These are phyloP conservation scores for Trichoderma harzianum DNA, from an alignment of 2,329 filamentous ascomycete species.

Conservation along the genomic window DNA sequence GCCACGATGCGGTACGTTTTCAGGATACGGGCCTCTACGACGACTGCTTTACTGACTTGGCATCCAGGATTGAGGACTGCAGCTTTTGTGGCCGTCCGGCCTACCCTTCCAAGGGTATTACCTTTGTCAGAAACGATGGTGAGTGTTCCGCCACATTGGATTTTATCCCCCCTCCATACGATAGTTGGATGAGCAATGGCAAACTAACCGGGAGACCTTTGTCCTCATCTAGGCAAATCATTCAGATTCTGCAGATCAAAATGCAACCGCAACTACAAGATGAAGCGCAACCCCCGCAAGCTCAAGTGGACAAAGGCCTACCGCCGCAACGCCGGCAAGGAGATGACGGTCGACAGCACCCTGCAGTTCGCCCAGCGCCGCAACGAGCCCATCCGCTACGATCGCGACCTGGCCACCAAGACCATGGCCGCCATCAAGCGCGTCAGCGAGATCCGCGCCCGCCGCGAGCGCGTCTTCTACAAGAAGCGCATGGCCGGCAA, in stretches of 20 bases:
- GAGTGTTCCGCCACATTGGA: conserved; percentile 21
- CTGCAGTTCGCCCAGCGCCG: conserved; percentile 88
- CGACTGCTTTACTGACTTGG: not conserved
- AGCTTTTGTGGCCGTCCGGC: conserved; percentile 48
- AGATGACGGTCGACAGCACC: conserved; percentile 89
- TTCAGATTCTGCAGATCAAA: conserved; percentile 60
- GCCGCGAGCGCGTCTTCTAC: conserved; percentile 89
- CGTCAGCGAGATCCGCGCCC: conserved; percentile 77
- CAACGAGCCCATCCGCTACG: conserved; percentile 93
- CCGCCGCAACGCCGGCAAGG: conserved; percentile 74
- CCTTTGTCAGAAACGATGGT: conserved; percentile 49
- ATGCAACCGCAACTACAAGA: conserved; percentile 76
- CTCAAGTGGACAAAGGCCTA: conserved; percentile 97
- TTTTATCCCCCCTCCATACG: not conserved
- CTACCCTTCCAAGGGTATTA: conserved; percentile 56
- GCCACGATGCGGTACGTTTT: conserved; percentile 18
- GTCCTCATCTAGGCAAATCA: conserved; percentile 36
- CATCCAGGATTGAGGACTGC: conserved; percentile 42
- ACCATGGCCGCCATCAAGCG: conserved; percentile 92
- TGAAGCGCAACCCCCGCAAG: conserved; percentile 97
- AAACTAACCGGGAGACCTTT: not conserved
- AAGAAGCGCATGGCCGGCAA: conserved; percentile 91
- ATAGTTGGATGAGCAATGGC: not conserved
- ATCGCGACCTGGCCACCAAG: conserved; percentile 82
- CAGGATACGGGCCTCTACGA: not conserved